phyloP scores from a whole-genome alignment of 805 yeast species.

The Kluyveromyces lactis region DNA sequence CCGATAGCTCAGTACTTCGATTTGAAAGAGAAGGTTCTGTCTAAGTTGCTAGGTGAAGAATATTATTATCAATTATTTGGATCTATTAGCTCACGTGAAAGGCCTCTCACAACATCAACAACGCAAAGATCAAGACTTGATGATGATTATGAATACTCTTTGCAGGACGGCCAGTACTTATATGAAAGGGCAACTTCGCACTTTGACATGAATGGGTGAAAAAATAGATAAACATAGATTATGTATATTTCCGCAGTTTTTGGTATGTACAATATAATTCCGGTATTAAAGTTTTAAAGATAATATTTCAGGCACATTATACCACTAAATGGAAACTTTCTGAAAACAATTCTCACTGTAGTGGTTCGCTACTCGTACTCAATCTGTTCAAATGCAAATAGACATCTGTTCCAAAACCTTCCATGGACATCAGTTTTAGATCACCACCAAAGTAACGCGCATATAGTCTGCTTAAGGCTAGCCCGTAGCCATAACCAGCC shows the following conservation, averaged over 20 bases:
- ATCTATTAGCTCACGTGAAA: background rate
- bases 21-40: slow-evolving; percentile 22
- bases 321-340: background rate
- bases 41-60: slow-evolving; percentile 26
- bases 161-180: slow-evolving; percentile 28
- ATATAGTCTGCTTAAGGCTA: slow-evolving; percentile 77
- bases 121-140: slow-evolving; percentile 29
- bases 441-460: slow-evolving; percentile 91
- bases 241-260: too few relatives aligned
- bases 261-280: background rate
- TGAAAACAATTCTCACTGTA: slow-evolving; percentile 14
- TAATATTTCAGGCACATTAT: too few relatives aligned
- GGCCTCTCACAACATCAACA: slow-evolving; percentile 5
- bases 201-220: slow-evolving; percentile 9
- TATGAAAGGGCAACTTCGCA: slow-evolving; percentile 26
- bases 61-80: slow-evolving; percentile 29
- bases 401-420: slow-evolving; percentile 91
- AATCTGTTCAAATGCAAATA: slow-evolving; percentile 78
- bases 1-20: slow-evolving; percentile 23
- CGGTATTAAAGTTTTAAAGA: too few relatives aligned
- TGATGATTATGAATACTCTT: slow-evolving; percentile 30
- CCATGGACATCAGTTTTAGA: slow-evolving; percentile 79
- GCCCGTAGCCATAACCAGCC: slow-evolving; percentile 92
- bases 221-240: background rate
- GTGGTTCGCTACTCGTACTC: slow-evolving; percentile 64